Evolutionary conservation across 257 asterid genomes (phyloP).

Genomic region (Handroanthus guayacan): DNA sequence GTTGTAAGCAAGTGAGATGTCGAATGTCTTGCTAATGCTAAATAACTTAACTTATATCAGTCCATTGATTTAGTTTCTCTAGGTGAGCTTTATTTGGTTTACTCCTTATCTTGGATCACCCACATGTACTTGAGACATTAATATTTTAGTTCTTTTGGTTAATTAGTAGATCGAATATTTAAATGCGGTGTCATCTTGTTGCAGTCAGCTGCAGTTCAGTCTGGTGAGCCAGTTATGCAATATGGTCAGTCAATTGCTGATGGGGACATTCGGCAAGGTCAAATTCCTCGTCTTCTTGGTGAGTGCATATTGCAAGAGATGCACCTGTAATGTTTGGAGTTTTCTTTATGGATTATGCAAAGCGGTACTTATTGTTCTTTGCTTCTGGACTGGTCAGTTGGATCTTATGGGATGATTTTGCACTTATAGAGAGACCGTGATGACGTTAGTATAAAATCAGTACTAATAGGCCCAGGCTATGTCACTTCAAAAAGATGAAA

Average conservation of each 20-base stretch:
- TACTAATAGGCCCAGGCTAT: not conserved
- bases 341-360: not conserved
- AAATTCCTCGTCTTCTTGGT: constrained; percentile 98
- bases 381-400: not conserved
- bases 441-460: not conserved
- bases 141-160: not conserved
- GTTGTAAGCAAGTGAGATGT: constrained; percentile 13
- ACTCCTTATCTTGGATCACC: not conserved
- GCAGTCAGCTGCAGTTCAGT: constrained; percentile 83
- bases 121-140: not conserved
- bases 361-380: not conserved
- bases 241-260: constrained; percentile 78
- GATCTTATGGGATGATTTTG: constrained; percentile 1
- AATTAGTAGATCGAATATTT: constrained; percentile 20
- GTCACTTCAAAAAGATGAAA: not conserved
- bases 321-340: not conserved
- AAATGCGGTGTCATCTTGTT: constrained; percentile 34
- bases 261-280: constrained; percentile 70
- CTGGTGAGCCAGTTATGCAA: constrained; percentile 80
- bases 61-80: constrained; percentile 8
- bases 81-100: not conserved
- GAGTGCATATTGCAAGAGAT: constrained; percentile 38
- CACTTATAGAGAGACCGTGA: not conserved
- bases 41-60: constrained; percentile 9
- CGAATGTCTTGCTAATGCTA: not conserved